Percentiles rank a stretch among this genome's conserved stretches.
Conservation (phyloP, 23 red algal species). For the Gracilaria gracilis region DNA sequence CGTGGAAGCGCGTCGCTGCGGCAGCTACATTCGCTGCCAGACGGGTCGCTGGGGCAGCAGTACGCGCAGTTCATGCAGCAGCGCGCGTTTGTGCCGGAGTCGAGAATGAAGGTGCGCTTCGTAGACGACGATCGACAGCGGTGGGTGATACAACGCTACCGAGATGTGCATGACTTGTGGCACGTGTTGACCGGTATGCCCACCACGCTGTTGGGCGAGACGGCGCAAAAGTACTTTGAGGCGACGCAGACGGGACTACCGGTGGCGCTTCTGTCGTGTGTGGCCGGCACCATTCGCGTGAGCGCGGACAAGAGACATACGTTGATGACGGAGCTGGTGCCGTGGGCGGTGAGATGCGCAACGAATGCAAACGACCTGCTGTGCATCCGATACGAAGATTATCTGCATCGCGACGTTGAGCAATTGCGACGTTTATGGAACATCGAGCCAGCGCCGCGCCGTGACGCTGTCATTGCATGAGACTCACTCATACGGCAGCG, state of each 20-base stretch:
- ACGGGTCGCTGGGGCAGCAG: conserved; percentile 69
- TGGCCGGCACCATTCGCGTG: conserved; percentile 24
- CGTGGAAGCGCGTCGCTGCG: conserved; percentile 21
- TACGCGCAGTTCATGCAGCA: conserved; percentile 87
- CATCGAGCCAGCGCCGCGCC: too few relatives aligned
- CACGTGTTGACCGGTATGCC: conserved; percentile 90
- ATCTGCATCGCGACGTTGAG: conserved; percentile 57
- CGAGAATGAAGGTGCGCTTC: conserved; percentile 70
- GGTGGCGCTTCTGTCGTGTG: conserved; percentile 40
- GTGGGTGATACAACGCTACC: conserved; percentile 93
- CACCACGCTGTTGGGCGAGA: conserved; percentile 86
- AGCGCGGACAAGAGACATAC: neutral
- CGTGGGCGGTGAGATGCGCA: conserved; percentile 82
- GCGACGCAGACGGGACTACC: conserved; percentile 88
- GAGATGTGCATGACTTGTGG: conserved; percentile 92
- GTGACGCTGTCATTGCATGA: too few relatives aligned
- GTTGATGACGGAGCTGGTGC: conserved; percentile 53
- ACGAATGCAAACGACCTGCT: conserved; percentile 55
- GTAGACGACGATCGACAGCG: conserved; percentile 56
- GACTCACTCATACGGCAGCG: too few relatives aligned
- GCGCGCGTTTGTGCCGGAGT: conserved; percentile 67
- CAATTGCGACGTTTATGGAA: conserved; percentile 66
- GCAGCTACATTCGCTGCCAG: conserved; percentile 1
- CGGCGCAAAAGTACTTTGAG: conserved; percentile 90
- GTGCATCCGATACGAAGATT: conserved; percentile 78